Evolutionary conservation across 306 rosid genomes (phyloP).

Genomic region (Hippophae tibetana): DNA sequence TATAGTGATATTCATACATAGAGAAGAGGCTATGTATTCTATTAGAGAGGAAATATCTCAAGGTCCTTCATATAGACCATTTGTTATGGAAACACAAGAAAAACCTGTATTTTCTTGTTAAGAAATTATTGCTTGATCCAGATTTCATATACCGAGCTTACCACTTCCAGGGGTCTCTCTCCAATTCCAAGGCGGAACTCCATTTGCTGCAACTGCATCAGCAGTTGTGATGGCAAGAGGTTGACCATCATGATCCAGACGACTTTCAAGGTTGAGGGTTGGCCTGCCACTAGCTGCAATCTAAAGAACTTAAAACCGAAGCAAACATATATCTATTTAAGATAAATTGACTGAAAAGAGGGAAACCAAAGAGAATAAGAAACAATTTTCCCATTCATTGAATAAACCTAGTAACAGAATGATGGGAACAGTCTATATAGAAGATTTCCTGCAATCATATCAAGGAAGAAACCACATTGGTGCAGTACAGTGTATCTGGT

Average conservation of each 20-base stretch:
- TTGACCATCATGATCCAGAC: slow-evolving; percentile 85
- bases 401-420: neutral
- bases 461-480: neutral
- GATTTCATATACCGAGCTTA: slow-evolving; percentile 17
- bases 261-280: slow-evolving; percentile 85
- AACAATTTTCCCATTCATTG: neutral
- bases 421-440: neutral
- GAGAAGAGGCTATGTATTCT: neutral
- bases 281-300: slow-evolving; percentile 76
- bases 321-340: neutral
- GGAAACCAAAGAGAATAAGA: neutral
- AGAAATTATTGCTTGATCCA: neutral
- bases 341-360: neutral
- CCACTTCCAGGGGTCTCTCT: slow-evolving; percentile 94
- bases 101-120: neutral
- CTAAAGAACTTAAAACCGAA: slow-evolving; percentile 17
- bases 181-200: slow-evolving; percentile 98
- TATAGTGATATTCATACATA: no score
- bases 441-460: neutral
- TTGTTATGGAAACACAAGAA: neutral
- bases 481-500: no score
- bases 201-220: slow-evolving; percentile 74
- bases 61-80: no score
- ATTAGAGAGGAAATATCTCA: no score
- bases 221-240: slow-evolving; percentile 92